Evolutionary conservation across 164 flowering plant genomes (phyloP).

Genomic region (Vitis cinerea): DNA sequence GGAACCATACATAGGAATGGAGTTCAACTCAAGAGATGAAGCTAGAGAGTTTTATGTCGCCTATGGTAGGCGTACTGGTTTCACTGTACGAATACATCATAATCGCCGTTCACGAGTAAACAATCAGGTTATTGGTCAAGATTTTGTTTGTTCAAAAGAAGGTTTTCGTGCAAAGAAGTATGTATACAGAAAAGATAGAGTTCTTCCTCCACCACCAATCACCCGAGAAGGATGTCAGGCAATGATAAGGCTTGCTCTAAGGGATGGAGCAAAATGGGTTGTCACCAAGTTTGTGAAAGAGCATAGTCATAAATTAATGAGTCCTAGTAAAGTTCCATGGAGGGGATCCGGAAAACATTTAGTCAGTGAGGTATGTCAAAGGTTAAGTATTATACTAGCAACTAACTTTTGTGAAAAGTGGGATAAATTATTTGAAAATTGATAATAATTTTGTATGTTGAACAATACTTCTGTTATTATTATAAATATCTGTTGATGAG

Average conservation of each 20-base stretch:
- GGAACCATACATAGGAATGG: slow-evolving; percentile 50
- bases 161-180: slow-evolving; percentile 51
- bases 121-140: slow-evolving; percentile 47
- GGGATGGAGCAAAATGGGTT: slow-evolving; percentile 42
- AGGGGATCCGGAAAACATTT: slow-evolving; percentile 36
- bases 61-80: slow-evolving; percentile 46
- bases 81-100: slow-evolving; percentile 40
- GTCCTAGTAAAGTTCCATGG: slow-evolving; percentile 46
- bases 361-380: slow-evolving; percentile 38
- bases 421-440: too few relatives aligned
- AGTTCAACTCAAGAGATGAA: slow-evolving; percentile 43
- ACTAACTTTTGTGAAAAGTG: too few relatives aligned
- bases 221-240: slow-evolving; percentile 51
- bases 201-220: slow-evolving; percentile 52
- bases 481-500: too few relatives aligned
- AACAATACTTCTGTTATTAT: too few relatives aligned
- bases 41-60: slow-evolving; percentile 46
- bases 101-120: slow-evolving; percentile 46
- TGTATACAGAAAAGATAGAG: slow-evolving; percentile 37
- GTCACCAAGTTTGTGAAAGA: slow-evolving; percentile 38
- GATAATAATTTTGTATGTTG: too few relatives aligned
- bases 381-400: background rate
- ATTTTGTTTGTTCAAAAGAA: slow-evolving; percentile 55
- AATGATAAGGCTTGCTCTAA: slow-evolving; percentile 39
- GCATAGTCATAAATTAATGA: slow-evolving; percentile 38